These are phyloP conservation scores for Scedosporium boydii DNA, from an alignment of 2,329 filamentous ascomycete genomes.

Conservation along the genomic window DNA sequence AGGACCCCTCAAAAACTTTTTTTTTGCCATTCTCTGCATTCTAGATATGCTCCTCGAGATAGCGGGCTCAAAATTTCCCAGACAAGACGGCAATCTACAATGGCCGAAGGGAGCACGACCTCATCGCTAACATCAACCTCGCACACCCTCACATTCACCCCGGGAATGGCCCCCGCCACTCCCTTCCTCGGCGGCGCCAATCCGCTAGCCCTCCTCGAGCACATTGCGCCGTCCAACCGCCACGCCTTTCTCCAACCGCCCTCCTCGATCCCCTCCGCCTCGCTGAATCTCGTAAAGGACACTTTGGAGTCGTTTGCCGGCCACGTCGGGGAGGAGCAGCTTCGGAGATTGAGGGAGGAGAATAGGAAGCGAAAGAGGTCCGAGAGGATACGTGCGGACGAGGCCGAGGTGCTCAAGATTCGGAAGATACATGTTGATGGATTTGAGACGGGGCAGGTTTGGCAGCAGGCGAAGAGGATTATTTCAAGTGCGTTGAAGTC, in stretches of 20 bases:
- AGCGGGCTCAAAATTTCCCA: not conserved
- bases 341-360: slow-evolving; percentile 53
- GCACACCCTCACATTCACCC: slow-evolving; percentile 48
- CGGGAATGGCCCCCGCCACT: slow-evolving; percentile 30
- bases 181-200: slow-evolving; percentile 22
- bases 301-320: slow-evolving; percentile 71
- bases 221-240: slow-evolving; percentile 49
- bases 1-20: slow-evolving; percentile 10
- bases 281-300: slow-evolving; percentile 67
- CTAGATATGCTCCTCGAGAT: not conserved
- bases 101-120: slow-evolving; percentile 16
- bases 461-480: slow-evolving; percentile 84
- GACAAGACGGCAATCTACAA: slow-evolving; percentile 4
- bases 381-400: slow-evolving; percentile 16
- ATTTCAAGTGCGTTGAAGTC: slow-evolving; percentile 49
- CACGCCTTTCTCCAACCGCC: slow-evolving; percentile 71
- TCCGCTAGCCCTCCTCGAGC: slow-evolving; percentile 44
- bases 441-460: slow-evolving; percentile 81
- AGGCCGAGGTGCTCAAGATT: slow-evolving; percentile 55
- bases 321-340: slow-evolving; percentile 64
- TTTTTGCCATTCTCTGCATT: not conserved
- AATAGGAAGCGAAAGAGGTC: slow-evolving; percentile 70
- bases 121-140: slow-evolving; percentile 56
- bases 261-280: slow-evolving; percentile 54
- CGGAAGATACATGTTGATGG: slow-evolving; percentile 79